Evolutionary conservation across 2,329 filamentous ascomycete genomes (phyloP).

Genomic region (Pseudomassariella vexata): DNA sequence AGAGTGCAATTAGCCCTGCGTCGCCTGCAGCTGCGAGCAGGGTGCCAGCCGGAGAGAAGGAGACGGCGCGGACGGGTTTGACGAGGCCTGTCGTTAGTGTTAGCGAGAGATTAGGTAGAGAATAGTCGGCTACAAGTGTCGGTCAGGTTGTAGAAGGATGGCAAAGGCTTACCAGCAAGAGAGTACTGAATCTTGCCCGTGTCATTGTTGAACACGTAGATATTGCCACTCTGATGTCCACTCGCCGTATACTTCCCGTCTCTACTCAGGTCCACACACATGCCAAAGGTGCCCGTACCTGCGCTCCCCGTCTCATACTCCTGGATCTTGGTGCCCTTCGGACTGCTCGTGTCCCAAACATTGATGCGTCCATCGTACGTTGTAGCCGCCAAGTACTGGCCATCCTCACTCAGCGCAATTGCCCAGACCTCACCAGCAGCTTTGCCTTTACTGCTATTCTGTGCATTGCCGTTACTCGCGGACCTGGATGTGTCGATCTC

Average conservation of each 20-base stretch:
- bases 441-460: slow-evolving; percentile 19
- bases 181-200: slow-evolving; percentile 81
- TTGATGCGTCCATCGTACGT: slow-evolving; percentile 84
- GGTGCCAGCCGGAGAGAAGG: slow-evolving; percentile 81
- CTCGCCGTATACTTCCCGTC: slow-evolving; percentile 85
- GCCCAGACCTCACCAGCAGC: slow-evolving; percentile 74
- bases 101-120: slow-evolving; percentile 7
- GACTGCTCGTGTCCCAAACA: slow-evolving; percentile 68
- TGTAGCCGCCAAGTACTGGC: slow-evolving; percentile 77
- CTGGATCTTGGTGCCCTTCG: slow-evolving; percentile 58
- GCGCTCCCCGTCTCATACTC: slow-evolving; percentile 73
- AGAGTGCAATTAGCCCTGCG: slow-evolving; percentile 80
- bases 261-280: slow-evolving; percentile 73
- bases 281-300: slow-evolving; percentile 81
- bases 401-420: slow-evolving; percentile 76
- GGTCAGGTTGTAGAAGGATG: slow-evolving; percentile 8
- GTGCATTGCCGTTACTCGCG: too few relatives aligned
- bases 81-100: slow-evolving; percentile 60
- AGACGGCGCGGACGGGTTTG: slow-evolving; percentile 77
- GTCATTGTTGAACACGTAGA: slow-evolving; percentile 95
- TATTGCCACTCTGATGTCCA: slow-evolving; percentile 84
- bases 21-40: slow-evolving; percentile 88
- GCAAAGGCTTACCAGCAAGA: slow-evolving; percentile 58
- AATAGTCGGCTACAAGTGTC: too few relatives aligned
- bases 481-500: slow-evolving; percentile 32